These are phyloP conservation scores for Lunasporangiospora selenospora DNA, from an alignment of 192 early-diverging fungal species.

Conservation along the genomic window DNA sequence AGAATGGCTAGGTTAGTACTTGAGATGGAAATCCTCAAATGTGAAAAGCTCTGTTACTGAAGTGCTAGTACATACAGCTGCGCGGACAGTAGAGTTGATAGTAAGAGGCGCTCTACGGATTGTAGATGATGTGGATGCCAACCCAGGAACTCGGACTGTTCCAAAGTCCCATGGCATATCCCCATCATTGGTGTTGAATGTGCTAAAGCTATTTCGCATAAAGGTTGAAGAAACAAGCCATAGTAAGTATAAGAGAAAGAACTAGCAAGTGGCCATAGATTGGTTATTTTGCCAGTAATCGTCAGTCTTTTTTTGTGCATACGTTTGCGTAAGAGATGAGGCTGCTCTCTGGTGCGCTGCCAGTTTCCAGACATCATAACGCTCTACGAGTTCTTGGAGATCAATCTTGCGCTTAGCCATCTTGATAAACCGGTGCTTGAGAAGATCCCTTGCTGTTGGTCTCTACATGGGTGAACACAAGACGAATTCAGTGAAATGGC, in stretches of 20 bases:
- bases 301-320: slow-evolving; percentile 1
- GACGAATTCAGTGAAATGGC: no score
- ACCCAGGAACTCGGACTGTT: slow-evolving; percentile 27
- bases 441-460: slow-evolving; percentile 87
- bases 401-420: slow-evolving; percentile 81
- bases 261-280: not conserved
- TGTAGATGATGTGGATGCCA: slow-evolving; percentile 20
- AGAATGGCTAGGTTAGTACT: not conserved
- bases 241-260: not conserved
- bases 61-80: slow-evolving; percentile 11
- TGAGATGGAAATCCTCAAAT: no score
- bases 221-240: not conserved
- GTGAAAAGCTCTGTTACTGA: no score
- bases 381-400: slow-evolving; percentile 84
- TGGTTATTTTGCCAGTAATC: not conserved
- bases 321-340: slow-evolving; percentile 43
- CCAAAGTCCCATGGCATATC: slow-evolving; percentile 48
- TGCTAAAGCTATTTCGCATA: slow-evolving; percentile 17
- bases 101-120: slow-evolving; percentile 10
- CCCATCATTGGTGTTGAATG: slow-evolving; percentile 44
- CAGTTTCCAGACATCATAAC: slow-evolving; percentile 80
- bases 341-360: slow-evolving; percentile 49
- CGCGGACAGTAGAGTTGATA: slow-evolving; percentile 22
- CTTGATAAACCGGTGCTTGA: slow-evolving; percentile 91
- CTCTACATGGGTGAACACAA: slow-evolving; percentile 63